These are phyloP conservation scores for Prototheca wickerhamii DNA, from an alignment of 163 green algal genomes.

Conservation along the genomic window DNA sequence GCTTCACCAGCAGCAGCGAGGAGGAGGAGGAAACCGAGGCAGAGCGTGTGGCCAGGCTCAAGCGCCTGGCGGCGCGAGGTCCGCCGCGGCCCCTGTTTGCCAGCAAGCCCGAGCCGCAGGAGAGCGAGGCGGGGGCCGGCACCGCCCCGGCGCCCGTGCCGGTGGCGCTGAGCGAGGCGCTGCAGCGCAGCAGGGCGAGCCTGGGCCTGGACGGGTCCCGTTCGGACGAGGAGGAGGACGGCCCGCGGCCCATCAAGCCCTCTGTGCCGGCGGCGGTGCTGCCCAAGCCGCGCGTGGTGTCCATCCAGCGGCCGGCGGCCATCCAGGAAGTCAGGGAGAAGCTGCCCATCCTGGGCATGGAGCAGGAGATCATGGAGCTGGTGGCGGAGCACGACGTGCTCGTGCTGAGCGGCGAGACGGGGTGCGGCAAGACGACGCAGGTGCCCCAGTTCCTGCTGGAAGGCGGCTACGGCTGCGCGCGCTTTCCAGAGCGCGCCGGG, in stretches of 20 bases:
- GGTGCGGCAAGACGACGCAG: slow-evolving; percentile 82
- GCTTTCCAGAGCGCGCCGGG: slow-evolving; percentile 60
- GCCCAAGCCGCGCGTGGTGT: slow-evolving; percentile 40
- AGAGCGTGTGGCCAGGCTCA: background rate
- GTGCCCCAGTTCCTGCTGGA: slow-evolving; percentile 96
- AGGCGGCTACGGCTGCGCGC: slow-evolving; percentile 73
- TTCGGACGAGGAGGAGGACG: slow-evolving; percentile 7
- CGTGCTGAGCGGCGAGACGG: slow-evolving; percentile 78
- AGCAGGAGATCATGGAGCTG: slow-evolving; percentile 91
- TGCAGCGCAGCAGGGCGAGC: background rate
- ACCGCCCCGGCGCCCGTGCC: background rate
- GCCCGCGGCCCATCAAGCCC: background rate
- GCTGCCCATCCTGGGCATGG: slow-evolving; percentile 83
- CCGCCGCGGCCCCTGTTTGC: background rate
- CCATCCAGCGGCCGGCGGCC: slow-evolving; percentile 40
- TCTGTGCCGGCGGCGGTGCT: background rate
- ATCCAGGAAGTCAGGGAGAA: slow-evolving; percentile 38
- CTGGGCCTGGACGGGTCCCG: slow-evolving; percentile 1
- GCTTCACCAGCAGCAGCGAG: background rate
- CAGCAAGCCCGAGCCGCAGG: slow-evolving; percentile 6
- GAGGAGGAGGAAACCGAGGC: background rate
- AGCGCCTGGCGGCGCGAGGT: background rate
- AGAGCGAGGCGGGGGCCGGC: background rate
- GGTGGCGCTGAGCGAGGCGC: background rate
- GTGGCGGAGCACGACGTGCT: slow-evolving; percentile 64